Evolutionary conservation across 768 basidiomycete species (phyloP).

Genomic region (Amanita rubescens): DNA sequence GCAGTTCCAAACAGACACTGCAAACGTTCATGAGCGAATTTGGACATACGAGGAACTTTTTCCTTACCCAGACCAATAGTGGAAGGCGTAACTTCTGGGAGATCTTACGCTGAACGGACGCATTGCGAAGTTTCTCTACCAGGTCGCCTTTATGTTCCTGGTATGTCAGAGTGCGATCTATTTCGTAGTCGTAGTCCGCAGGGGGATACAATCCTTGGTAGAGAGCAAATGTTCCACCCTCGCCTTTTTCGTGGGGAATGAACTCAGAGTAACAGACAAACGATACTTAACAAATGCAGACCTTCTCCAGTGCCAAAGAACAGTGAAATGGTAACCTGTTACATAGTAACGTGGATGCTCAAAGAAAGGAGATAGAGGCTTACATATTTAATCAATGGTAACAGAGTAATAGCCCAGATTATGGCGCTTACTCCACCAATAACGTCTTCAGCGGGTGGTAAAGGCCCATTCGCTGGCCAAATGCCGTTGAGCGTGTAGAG

Average conservation of each 20-base stretch:
- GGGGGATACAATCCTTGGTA: conserved; percentile 54
- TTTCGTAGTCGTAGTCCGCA: conserved; percentile 33
- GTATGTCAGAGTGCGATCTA: conserved; percentile 48
- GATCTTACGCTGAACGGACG: conserved; percentile 13
- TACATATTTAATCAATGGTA: conserved; percentile 64
- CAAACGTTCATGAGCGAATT: neutral
- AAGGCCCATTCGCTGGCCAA: conserved; percentile 40
- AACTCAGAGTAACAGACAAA: neutral
- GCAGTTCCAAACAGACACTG: conserved; percentile 57
- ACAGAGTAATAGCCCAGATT: conserved; percentile 53
- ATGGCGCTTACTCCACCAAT: conserved; percentile 60
- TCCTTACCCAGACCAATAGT: conserved; percentile 46
- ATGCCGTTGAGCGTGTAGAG: conserved; percentile 61
- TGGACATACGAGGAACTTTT: neutral
- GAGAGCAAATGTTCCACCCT: conserved; percentile 63
- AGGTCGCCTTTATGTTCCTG: conserved; percentile 11
- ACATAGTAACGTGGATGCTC: conserved; percentile 27
- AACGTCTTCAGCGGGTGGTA: conserved; percentile 52
- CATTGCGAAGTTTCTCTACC: conserved; percentile 1
- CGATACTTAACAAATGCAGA: neutral
- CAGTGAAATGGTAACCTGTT: neutral
- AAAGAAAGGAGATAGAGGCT: conserved; percentile 18
- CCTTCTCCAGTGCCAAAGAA: conserved; percentile 2
- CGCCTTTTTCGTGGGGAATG: too few species aligned
- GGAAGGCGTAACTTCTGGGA: conserved; percentile 36